Evolutionary conservation across 2,329 filamentous ascomycete genomes (phyloP), one percentile per base, ranked within the genome.

Genomic region (Botrytis squamosa): DNA sequence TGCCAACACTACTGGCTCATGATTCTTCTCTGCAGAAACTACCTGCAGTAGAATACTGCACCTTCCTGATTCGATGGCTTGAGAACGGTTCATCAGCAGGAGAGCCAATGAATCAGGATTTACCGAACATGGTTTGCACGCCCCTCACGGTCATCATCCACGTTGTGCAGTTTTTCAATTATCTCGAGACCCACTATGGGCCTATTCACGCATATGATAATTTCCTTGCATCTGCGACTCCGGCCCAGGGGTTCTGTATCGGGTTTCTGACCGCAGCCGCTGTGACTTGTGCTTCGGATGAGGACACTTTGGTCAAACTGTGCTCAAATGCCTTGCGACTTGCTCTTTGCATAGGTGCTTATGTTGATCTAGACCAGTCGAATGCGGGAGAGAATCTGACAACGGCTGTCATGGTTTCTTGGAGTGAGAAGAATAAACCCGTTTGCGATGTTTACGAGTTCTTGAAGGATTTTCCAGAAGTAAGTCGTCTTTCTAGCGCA

Each of bases 181-280:
- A 29, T 22, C 38, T 66, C 25, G 63, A 42, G 44, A 46, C 63
- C 29, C 63, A 66, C 29, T 14, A 36, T 38, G 49, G 20, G 36
- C 22, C 44, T 65, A 9, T 40, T 49, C 59, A 38, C 59, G 8
- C 59, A 38, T 60, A 36, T 25, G 59, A 60, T 36, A 36, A 38
- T 22, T 38, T 60, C 33, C 59, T 60, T 22, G 33, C 29, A 60
- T 60, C 33, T 60, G 33, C 33, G 9, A 22, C 29, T n/a, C 20
- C 16, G 2, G 42, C 75, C 20, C 77, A 78, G 72, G 77, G 77
- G 3, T 77, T 77, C 49, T 78, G 77, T 46, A 71, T 71, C 57
- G 77, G 77, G 16, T 73, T 77, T 52, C 49, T 78, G 10, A 72
- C 63, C 18, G 77, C 77, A 65, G 36, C 74, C 59, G 74, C 74